Conservation (phyloP, 192 early-diverging fungal species). For the Ambispora gerdemannii region DNA sequence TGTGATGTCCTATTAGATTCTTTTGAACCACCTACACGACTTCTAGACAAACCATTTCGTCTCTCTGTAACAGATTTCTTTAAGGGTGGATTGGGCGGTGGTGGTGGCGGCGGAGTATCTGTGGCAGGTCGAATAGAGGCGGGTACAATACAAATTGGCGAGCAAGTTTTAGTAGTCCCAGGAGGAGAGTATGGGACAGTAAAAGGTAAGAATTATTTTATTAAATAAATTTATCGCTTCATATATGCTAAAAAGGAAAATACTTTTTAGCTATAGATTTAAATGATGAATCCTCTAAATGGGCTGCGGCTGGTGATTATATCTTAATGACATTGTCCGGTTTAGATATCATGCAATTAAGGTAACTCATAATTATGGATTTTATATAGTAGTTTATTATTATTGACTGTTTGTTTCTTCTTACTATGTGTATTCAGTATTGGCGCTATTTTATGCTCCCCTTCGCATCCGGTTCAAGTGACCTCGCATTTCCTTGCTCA, state of each 20-base stretch:
- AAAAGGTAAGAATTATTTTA: slow-evolving; percentile 53
- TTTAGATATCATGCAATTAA: slow-evolving; percentile 71
- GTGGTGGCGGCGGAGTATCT: slow-evolving; percentile 69
- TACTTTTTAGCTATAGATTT: slow-evolving; percentile 69
- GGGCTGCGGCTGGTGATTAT: slow-evolving; percentile 94
- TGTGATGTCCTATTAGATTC: slow-evolving; percentile 52
- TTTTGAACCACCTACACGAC: slow-evolving; percentile 69
- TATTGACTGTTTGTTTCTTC: slow-evolving; percentile 24
- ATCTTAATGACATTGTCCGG: slow-evolving; percentile 71
- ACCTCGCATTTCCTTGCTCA: slow-evolving; percentile 76
- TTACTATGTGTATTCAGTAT: slow-evolving; percentile 38
- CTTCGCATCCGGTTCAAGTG: slow-evolving; percentile 66
- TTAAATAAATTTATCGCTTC: slow-evolving; percentile 4
- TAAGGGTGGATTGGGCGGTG: slow-evolving; percentile 76
- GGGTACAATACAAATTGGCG: slow-evolving; percentile 86
- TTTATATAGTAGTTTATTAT: slow-evolving; percentile 22
- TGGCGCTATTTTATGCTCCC: slow-evolving; percentile 81
- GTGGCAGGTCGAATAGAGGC: slow-evolving; percentile 84
- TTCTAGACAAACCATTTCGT: slow-evolving; percentile 79
- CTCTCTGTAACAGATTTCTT: slow-evolving; percentile 87
- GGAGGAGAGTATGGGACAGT: slow-evolving; percentile 71
- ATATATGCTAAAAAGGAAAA: too few relatives aligned
- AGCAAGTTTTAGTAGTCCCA: slow-evolving; percentile 77
- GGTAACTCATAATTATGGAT: slow-evolving; percentile 34
- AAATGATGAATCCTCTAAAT: slow-evolving; percentile 65